Conservation (phyloP, 805 yeast species). For the Kurtzmaniella fragi region DNA sequence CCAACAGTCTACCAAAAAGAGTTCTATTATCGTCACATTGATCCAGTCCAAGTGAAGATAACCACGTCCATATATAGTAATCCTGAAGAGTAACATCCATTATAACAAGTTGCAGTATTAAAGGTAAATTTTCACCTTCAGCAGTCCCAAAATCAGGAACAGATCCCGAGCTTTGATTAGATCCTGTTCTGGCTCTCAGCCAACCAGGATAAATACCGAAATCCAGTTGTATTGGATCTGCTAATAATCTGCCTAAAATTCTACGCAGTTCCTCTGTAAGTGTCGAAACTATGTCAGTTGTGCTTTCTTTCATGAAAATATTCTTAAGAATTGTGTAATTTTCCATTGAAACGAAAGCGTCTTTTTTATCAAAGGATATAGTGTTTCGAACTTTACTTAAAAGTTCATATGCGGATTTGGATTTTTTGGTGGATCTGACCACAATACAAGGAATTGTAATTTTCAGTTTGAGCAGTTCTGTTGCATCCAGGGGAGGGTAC, state of each 20-base stretch:
- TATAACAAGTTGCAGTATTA: constrained; percentile 36
- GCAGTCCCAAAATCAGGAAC: constrained; percentile 4
- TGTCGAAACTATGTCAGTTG: constrained; percentile 51
- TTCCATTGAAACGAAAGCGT: constrained; percentile 66
- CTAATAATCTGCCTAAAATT: constrained; percentile 37
- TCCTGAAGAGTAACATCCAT: constrained; percentile 73
- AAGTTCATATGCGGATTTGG: constrained; percentile 52
- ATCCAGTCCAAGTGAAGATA: constrained; percentile 70
- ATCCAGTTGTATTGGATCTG: constrained; percentile 31
- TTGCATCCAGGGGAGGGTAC: constrained; percentile 64
- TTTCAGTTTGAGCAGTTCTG: constrained; percentile 30
- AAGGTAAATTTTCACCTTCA: constrained; percentile 27
- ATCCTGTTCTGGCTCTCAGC: constrained; percentile 13
- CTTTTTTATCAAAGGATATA: constrained; percentile 64
- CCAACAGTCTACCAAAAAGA: constrained; percentile 75
- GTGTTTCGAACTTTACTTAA: constrained; percentile 45
- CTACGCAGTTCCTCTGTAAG: constrained; percentile 73
- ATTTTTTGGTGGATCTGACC: constrained; percentile 47
- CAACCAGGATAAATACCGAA: constrained; percentile 38
- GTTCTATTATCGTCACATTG: constrained; percentile 60
- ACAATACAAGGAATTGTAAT: constrained; percentile 60
- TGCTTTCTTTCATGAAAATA: constrained; percentile 55
- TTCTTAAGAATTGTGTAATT: constrained; percentile 73
- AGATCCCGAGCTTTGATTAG: neutral
- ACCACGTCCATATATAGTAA: constrained; percentile 90